Evolutionary conservation across 2,329 filamentous ascomycete species (phyloP).

Genomic region (Botrytis fragariae): DNA sequence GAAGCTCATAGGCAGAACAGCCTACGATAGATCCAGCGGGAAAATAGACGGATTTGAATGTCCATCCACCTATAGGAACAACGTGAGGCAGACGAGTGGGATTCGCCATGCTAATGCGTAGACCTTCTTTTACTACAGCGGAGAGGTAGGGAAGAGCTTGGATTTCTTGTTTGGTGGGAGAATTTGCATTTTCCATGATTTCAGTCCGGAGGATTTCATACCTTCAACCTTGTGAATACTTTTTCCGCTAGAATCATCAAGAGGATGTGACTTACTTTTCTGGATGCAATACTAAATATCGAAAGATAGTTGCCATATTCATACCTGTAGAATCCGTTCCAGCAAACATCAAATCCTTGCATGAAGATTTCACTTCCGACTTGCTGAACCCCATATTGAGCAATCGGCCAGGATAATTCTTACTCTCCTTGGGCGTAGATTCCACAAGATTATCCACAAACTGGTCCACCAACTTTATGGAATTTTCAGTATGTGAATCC

Average conservation of each 20-base stretch:
- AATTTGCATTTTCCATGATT: constrained; percentile 33
- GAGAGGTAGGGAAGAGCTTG: constrained; percentile 46
- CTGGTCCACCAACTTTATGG: constrained; percentile 42
- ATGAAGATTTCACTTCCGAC: constrained; percentile 48
- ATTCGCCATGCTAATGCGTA: constrained; percentile 52
- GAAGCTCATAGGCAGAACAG: constrained; percentile 46
- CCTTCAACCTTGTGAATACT: constrained; percentile 23
- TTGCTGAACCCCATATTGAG: constrained; percentile 44
- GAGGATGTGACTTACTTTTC: constrained; percentile 38
- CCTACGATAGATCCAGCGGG: constrained; percentile 48
- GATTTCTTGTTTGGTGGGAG: constrained; percentile 34
- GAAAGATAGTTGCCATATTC: constrained; percentile 49
- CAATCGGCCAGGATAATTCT: constrained; percentile 49
- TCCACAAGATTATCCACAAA: constrained; percentile 44
- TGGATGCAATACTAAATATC: constrained; percentile 45
- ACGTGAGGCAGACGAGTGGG: constrained; percentile 49
- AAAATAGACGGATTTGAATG: constrained; percentile 37
- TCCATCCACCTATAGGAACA: constrained; percentile 41
- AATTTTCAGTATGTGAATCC: constrained; percentile 40
- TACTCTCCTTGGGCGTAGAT: constrained; percentile 37
- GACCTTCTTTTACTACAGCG: constrained; percentile 49
- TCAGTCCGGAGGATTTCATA: constrained; percentile 41
- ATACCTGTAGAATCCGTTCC: constrained; percentile 54
- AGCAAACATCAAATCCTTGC: constrained; percentile 55
- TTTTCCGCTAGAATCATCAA: not conserved